A percentile compares a stretch with the other conserved stretches of the same genome.
Conservation (phyloP, 352 stramenopile genomes). For the Pythium chondricola region DNA sequence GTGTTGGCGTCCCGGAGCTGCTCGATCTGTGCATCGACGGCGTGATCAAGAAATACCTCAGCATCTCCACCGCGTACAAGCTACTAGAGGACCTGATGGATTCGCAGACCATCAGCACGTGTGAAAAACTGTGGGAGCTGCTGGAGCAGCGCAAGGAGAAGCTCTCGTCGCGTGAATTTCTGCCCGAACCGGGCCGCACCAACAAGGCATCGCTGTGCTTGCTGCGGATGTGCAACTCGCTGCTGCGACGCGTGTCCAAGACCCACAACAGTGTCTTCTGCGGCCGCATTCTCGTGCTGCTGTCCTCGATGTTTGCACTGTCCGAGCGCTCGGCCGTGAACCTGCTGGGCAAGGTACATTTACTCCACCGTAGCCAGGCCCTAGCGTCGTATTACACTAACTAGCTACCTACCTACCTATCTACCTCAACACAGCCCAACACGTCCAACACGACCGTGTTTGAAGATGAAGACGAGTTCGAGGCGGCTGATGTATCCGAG, state of each 20-base stretch:
- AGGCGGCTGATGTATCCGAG: conserved; percentile 52
- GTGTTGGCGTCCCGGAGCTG: conserved; percentile 58
- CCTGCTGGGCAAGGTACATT: conserved; percentile 54
- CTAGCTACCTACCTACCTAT: too few species aligned
- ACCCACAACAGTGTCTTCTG: conserved; percentile 89
- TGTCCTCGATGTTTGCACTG: conserved; percentile 81
- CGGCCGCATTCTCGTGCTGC: conserved; percentile 80
- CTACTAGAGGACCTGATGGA: conserved; percentile 85
- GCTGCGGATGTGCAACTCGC: conserved; percentile 77
- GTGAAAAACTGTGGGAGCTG: conserved; percentile 79
- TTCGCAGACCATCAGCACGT: conserved; percentile 80
- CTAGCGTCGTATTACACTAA: too few species aligned
- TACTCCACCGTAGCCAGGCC: neutral
- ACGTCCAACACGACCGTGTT: conserved; percentile 73
- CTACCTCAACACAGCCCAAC: conserved; percentile 44
- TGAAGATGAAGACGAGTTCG: conserved; percentile 74
- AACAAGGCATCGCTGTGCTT: conserved; percentile 81
- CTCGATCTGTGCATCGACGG: conserved; percentile 80
- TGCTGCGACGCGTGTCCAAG: conserved; percentile 80
- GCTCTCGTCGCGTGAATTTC: conserved; percentile 66
- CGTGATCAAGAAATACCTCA: conserved; percentile 51
- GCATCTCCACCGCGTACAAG: conserved; percentile 77
- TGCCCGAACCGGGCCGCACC: conserved; percentile 44
- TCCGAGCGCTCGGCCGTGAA: conserved; percentile 84
- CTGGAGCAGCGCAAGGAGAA: conserved; percentile 72